Base-by-base conservation (phyloP, 2,329 filamentous ascomycete species). In the Elsinoe batatas region DNA sequence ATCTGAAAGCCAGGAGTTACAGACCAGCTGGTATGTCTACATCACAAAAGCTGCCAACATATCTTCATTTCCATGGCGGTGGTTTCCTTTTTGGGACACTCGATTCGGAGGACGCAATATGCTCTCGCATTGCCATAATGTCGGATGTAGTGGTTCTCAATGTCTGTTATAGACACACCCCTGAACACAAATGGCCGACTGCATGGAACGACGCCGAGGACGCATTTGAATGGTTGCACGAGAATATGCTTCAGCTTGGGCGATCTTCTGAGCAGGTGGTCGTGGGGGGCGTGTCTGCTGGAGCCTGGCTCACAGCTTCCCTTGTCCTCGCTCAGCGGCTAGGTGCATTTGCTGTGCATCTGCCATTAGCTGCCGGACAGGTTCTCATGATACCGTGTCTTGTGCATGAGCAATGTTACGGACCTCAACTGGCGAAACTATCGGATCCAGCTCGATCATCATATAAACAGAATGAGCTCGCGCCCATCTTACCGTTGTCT, bases 61-160 rank as follows among this genome's bases (percentile, higher is more conserved):
- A 60, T 55, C 65, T 80, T 0, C 75, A 78, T 58, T 64, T 80
- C 1, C 79, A 81, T 59, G 79, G 80, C 3, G 79, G 79, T 2
- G 79, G 78, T 0, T 83, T 78, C 57, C 60, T 80, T 7, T 76
- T 78, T n/a, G 81, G 81, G 1, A 78, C 74, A 0, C 61, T 82
- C 2, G 60, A 64, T 1, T 74, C 74, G 0, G 80, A 83, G 58
- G 79, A 83, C 54, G 73, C 74, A 0, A 69, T 68, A 1, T 83
- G 79, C 59, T 65, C 74, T 0, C 69, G 71, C 0, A 72, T 80
- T 8, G 75, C 78, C 0, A 63, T 73, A 11, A 68, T 69, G 3
- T 63, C 70, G 0, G 64, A 67, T 1, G 69, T 75, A 1, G 65
- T 76, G 0, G 78, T 82, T 0, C 61, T 82, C 1, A 79, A 80